A percentile compares a stretch with the other conserved stretches of the same genome.
Evolutionary conservation across 768 basidiomycete species (phyloP).

Genomic region (Tricholoma bakamatsutake): DNA sequence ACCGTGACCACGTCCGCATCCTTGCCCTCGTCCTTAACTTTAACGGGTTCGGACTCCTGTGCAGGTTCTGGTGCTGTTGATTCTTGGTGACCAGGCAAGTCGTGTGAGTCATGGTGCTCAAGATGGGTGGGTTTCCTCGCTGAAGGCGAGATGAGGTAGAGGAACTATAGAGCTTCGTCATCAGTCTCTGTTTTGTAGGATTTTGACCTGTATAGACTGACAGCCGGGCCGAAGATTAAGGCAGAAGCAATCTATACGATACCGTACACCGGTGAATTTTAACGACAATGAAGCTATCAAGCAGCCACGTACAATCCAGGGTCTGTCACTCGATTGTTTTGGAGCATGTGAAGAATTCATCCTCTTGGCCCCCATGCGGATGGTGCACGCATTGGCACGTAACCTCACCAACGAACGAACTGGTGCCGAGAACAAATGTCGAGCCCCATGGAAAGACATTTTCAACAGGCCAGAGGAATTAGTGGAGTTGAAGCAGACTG

Average conservation of each 20-base stretch:
- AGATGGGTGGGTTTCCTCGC: constrained; percentile 27
- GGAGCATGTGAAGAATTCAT: constrained; percentile 33
- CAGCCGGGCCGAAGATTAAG: constrained; percentile 34
- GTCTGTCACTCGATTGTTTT: constrained; percentile 31
- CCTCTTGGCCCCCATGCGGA: constrained; percentile 26
- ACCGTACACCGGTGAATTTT: constrained; percentile 3
- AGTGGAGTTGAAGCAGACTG: constrained; percentile 11
- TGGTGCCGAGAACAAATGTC: constrained; percentile 27
- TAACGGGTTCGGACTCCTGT: constrained; percentile 15
- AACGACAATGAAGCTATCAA: constrained; percentile 1
- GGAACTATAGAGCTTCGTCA: constrained; percentile 22
- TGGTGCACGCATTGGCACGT: constrained; percentile 12
- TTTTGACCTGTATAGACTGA: constrained; percentile 18
- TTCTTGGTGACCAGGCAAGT: constrained; percentile 21
- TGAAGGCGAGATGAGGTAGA: constrained; percentile 37
- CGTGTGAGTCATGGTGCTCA: constrained; percentile 32
- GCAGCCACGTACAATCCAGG: constrained; percentile 36
- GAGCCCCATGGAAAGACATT: constrained; percentile 37
- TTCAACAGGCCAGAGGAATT: neutral
- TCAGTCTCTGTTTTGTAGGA: constrained; percentile 1
- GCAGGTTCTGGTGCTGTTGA: constrained; percentile 14
- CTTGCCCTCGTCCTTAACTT: constrained; percentile 33
- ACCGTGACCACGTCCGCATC: constrained; percentile 34
- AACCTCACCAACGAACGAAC: constrained; percentile 24
- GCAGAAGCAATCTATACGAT: constrained; percentile 31